Evolutionary conservation across 441 rosid species (phyloP).

Genomic region (Populus hybrid): DNA sequence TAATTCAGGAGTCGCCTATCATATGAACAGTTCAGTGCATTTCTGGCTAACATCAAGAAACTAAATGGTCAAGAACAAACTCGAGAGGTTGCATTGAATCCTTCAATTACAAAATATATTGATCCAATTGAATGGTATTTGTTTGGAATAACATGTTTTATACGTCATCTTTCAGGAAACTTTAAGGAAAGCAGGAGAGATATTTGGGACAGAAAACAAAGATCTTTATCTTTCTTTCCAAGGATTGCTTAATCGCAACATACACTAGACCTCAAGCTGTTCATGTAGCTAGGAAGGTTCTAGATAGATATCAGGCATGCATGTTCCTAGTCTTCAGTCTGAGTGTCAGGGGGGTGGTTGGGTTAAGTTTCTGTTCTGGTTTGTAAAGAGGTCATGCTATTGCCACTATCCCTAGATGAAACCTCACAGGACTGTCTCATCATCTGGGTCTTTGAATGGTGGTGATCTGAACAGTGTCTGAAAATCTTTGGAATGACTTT

Average conservation of each 20-base stretch:
- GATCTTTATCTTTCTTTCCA: slow-evolving; percentile 82
- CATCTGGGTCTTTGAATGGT: neutral
- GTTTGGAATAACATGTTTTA: slow-evolving; percentile 2
- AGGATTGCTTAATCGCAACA: slow-evolving; percentile 74
- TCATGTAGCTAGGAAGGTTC: slow-evolving; percentile 12
- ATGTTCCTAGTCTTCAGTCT: slow-evolving; percentile 1
- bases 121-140: slow-evolving; percentile 4
- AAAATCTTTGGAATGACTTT: neutral
- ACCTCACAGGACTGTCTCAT: neutral
- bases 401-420: neutral
- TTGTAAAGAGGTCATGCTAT: too few relatives aligned
- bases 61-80: slow-evolving; percentile 87
- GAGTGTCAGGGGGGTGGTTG: neutral
- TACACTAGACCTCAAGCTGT: slow-evolving; percentile 35
- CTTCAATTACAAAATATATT: neutral
- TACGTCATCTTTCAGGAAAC: slow-evolving; percentile 62
- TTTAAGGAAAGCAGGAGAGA: slow-evolving; percentile 83
- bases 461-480: neutral
- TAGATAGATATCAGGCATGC: slow-evolving; percentile 24
- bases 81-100: slow-evolving; percentile 54
- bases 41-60: slow-evolving; percentile 87
- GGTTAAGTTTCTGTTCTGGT: too few relatives aligned
- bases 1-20: slow-evolving; percentile 78
- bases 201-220: slow-evolving; percentile 83
- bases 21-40: slow-evolving; percentile 90